These are phyloP conservation scores for Fusarium tuaranense DNA, from an alignment of 2,329 filamentous ascomycete genomes.

Conservation along the genomic window DNA sequence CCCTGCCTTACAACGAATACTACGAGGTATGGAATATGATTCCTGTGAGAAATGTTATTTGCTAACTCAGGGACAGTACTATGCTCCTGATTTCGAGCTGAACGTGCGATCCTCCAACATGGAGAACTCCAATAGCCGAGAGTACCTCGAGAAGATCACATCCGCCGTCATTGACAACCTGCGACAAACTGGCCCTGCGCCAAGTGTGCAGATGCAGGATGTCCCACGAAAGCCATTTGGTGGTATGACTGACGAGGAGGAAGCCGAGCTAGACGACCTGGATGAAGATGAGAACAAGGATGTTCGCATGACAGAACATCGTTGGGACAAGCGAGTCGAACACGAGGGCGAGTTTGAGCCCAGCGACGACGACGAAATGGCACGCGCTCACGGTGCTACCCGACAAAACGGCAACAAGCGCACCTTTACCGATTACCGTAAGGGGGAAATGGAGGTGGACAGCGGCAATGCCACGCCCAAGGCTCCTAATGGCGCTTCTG, in stretches of 20 bases:
- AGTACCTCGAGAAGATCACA: slow-evolving; percentile 86
- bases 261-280: slow-evolving; percentile 73
- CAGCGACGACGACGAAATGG: slow-evolving; percentile 89
- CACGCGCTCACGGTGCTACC: slow-evolving; percentile 77
- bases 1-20: slow-evolving; percentile 97
- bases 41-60: neutral
- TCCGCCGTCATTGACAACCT: slow-evolving; percentile 87
- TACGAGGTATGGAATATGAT: slow-evolving; percentile 73
- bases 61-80: slow-evolving; percentile 72
- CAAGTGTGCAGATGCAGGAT: slow-evolving; percentile 92
- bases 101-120: slow-evolving; percentile 91
- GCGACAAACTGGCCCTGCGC: slow-evolving; percentile 84
- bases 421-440: slow-evolving; percentile 64
- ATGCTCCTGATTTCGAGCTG: slow-evolving; percentile 89
- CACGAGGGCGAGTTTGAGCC: slow-evolving; percentile 87
- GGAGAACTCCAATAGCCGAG: slow-evolving; percentile 88
- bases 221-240: slow-evolving; percentile 71
- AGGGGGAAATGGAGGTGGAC: slow-evolving; percentile 54
- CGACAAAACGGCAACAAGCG: slow-evolving; percentile 61
- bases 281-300: slow-evolving; percentile 92
- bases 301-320: slow-evolving; percentile 81
- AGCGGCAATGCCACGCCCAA: slow-evolving; percentile 54
- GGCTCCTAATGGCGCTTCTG: slow-evolving; percentile 46
- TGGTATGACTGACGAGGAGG: slow-evolving; percentile 74
- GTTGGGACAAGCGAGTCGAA: slow-evolving; percentile 82